phyloP scores from a whole-genome alignment of 2,329 filamentous ascomycete genomes.

The Elsinoe fawcettii region DNA sequence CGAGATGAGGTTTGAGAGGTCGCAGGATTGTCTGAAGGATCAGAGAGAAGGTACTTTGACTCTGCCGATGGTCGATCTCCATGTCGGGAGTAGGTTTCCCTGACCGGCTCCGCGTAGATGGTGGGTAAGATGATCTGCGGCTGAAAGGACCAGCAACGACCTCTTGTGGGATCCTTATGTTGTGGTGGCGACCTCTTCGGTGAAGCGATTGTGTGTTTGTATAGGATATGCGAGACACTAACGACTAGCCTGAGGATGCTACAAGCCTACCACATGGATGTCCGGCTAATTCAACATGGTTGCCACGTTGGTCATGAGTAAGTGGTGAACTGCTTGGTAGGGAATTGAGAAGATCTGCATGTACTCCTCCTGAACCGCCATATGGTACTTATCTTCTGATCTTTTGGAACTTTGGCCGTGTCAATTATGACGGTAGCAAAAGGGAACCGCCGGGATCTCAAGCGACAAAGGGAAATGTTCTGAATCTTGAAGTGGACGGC shows the following conservation, averaged over 20 bases:
- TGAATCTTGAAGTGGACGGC: not conserved
- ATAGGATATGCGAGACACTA: no score
- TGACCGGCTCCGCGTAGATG: not conserved
- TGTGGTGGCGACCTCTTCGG: no score
- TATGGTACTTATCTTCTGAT: not conserved
- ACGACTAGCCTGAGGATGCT: no score
- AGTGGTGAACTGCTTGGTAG: no score
- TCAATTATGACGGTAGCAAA: not conserved
- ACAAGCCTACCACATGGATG: no score
- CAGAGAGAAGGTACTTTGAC: not conserved
- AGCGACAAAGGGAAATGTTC: not conserved
- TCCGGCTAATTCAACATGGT: no score
- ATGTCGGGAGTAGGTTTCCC: not conserved
- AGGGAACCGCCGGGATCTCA: no score
- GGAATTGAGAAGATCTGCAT: not conserved
- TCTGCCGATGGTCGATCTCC: slow-evolving; percentile 3
- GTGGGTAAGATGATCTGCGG: not conserved
- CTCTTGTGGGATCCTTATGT: no score
- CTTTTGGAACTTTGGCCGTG: not conserved
- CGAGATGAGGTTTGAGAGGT: slow-evolving; percentile 32
- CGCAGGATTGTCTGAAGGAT: slow-evolving; percentile 33
- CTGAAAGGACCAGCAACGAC: not conserved
- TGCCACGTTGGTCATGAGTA: no score
- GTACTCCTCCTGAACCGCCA: not conserved
- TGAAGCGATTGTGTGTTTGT: no score